phyloP scores from a whole-genome alignment of 305 asterid genomes.

The Ajuga reptans region DNA sequence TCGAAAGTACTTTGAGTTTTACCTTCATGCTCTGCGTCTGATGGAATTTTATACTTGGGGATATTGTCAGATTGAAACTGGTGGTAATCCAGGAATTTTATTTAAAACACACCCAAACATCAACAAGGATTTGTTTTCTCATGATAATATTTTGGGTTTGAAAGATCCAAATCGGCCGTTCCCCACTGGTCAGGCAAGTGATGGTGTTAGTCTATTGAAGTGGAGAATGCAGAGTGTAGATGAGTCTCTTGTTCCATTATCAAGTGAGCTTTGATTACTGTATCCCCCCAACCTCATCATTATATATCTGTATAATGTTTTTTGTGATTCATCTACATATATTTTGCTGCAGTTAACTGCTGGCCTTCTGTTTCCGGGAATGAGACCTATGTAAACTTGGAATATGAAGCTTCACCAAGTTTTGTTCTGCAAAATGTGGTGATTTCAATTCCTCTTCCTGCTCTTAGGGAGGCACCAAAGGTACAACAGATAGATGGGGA shows the following conservation, averaged over 20 bases:
- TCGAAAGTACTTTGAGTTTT: not conserved
- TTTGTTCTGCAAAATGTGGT: conserved; percentile 76
- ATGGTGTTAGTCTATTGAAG: conserved; percentile 63
- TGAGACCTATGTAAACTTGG: conserved; percentile 72
- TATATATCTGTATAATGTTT: not conserved
- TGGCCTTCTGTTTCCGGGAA: conserved; percentile 87
- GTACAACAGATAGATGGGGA: conserved; percentile 84
- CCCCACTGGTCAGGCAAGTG: conserved; percentile 65
- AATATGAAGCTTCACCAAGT: conserved; percentile 65
- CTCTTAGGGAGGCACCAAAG: conserved; percentile 70
- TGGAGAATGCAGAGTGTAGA: conserved; percentile 91
- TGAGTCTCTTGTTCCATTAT: conserved; percentile 73
- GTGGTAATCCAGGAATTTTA: conserved; percentile 59
- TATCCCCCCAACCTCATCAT: not conserved
- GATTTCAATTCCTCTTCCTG: conserved; percentile 85
- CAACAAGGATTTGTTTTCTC: conserved; percentile 66
- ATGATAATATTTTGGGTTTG: conserved; percentile 63
- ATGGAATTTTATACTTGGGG: not conserved
- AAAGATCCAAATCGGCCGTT: conserved; percentile 72
- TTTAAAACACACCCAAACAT: conserved; percentile 70
- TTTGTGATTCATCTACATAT: not conserved
- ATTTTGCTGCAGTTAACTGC: conserved; percentile 60
- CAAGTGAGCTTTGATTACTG: conserved; percentile 45
- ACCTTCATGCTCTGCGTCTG: not conserved
- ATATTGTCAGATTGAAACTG: conserved; percentile 60